Conservation (phyloP, 768 basidiomycete genomes). For the Terana coerulea region DNA sequence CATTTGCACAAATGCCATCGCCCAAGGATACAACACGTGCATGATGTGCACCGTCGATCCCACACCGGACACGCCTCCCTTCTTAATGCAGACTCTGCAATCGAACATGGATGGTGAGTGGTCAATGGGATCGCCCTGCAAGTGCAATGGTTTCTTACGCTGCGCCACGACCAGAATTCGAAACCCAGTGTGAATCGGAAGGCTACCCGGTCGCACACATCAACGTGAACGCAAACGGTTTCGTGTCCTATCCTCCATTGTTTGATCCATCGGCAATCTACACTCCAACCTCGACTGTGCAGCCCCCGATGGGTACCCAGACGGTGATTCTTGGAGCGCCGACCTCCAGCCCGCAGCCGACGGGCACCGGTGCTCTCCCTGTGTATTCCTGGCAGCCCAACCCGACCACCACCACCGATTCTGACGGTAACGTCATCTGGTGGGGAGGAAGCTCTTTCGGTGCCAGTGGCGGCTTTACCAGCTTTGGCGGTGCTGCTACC, state of each 20-base stretch:
- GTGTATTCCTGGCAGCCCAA: neutral
- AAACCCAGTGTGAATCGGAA: neutral
- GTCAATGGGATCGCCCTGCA: neutral
- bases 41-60: neutral
- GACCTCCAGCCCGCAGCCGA: neutral
- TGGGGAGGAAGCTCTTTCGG: conserved; percentile 2
- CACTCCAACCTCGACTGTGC: neutral
- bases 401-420: neutral
- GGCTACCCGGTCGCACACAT: neutral
- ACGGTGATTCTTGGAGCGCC: neutral
- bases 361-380: neutral
- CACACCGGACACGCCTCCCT: neutral
- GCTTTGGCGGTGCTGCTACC: neutral
- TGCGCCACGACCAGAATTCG: no score
- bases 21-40: neutral
- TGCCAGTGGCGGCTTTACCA: neutral
- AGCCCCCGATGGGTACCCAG: no score
- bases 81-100: neutral
- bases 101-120: neutral
- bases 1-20: neutral
- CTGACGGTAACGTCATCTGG: neutral
- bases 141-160: neutral
- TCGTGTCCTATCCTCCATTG: neutral
- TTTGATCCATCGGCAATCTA: no score
- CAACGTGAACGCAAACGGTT: neutral